These are phyloP conservation scores for Seiridium cupressi DNA, from an alignment of 2,329 filamentous ascomycete genomes.

Conservation along the genomic window DNA sequence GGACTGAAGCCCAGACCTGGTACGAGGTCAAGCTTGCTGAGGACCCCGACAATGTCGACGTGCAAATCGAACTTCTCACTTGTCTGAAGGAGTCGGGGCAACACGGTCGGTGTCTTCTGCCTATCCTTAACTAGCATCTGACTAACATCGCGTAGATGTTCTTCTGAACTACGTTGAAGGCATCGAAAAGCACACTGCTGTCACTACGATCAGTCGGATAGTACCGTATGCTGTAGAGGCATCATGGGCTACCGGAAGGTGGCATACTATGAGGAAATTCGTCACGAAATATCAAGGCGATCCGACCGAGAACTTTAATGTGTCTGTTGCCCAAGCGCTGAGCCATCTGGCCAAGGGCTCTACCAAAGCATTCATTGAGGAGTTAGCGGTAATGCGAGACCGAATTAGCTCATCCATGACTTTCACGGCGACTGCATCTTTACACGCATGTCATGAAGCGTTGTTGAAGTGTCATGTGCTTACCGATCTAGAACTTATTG, in stretches of 20 bases:
- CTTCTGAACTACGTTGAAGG: constrained; percentile 84
- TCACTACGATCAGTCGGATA: constrained; percentile 57
- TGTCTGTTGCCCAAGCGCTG: constrained; percentile 71
- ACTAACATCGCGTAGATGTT: constrained; percentile 55
- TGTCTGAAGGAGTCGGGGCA: constrained; percentile 96
- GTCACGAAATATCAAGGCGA: constrained; percentile 53
- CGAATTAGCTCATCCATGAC: constrained; percentile 74
- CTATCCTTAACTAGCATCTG: background rate
- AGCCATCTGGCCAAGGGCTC: constrained; percentile 56
- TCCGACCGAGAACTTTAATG: constrained; percentile 69
- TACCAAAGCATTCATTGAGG: constrained; percentile 48
- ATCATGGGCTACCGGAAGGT: constrained; percentile 84
- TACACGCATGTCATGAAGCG: constrained; percentile 81
- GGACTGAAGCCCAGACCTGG: constrained; percentile 96
- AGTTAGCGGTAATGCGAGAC: constrained; percentile 65
- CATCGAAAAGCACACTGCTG: constrained; percentile 53
- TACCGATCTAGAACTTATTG: constrained; percentile 80
- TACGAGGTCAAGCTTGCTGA: constrained; percentile 88
- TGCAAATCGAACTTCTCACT: constrained; percentile 79
- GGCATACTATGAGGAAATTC: constrained; percentile 72
- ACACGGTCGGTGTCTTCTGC: constrained; percentile 54
- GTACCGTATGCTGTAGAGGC: constrained; percentile 87
- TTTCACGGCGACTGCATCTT: constrained; percentile 71
- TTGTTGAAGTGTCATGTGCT: constrained; percentile 85
- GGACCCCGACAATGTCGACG: constrained; percentile 71